Evolutionary conservation across 495 filamentous ascomycete genomes (phyloP).

Genomic region (Lophium mytilinum): DNA sequence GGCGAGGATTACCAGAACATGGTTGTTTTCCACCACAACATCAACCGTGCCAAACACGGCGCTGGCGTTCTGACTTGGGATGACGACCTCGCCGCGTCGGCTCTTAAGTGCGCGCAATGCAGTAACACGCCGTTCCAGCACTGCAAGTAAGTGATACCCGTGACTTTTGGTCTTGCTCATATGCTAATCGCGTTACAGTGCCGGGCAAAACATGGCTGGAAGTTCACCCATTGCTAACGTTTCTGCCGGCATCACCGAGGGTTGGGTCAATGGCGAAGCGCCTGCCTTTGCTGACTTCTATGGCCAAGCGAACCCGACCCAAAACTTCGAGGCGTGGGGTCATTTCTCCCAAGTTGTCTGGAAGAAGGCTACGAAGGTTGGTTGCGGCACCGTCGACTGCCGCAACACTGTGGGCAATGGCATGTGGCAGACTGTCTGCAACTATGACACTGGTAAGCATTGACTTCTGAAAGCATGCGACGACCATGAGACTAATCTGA

Average conservation of each 20-base stretch:
- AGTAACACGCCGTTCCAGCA: conserved; percentile 62
- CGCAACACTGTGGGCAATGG: conserved; percentile 3
- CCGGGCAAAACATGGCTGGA: conserved; percentile 69
- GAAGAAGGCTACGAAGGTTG: conserved; percentile 60
- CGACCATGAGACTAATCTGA: conserved; percentile 23
- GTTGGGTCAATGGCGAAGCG: conserved; percentile 81
- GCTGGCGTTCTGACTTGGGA: conserved; percentile 56
- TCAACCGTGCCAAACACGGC: conserved; percentile 78
- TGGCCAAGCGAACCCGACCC: conserved; percentile 37
- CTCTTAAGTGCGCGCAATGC: conserved; percentile 36
- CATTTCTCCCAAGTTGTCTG: conserved; percentile 92
- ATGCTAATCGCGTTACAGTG: conserved; percentile 8
- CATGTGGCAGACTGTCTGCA: conserved; percentile 62
- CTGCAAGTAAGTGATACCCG: conserved; percentile 54
- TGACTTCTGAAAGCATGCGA: not conserved
- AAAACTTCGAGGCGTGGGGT: conserved; percentile 63
- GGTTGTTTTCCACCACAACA: conserved; percentile 69
- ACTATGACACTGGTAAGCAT: conserved; percentile 63
- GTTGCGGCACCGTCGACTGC: conserved; percentile 61
- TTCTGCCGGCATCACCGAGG: conserved; percentile 57
- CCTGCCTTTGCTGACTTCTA: conserved; percentile 40
- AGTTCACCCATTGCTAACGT: conserved; percentile 42
- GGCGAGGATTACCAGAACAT: conserved; percentile 38
- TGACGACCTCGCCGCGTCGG: conserved; percentile 51
- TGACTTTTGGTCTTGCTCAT: conserved; percentile 1